These are phyloP conservation scores for Aureobasidium sp. DNA, from an alignment of 2,329 filamentous ascomycete species.

Conservation along the genomic window DNA sequence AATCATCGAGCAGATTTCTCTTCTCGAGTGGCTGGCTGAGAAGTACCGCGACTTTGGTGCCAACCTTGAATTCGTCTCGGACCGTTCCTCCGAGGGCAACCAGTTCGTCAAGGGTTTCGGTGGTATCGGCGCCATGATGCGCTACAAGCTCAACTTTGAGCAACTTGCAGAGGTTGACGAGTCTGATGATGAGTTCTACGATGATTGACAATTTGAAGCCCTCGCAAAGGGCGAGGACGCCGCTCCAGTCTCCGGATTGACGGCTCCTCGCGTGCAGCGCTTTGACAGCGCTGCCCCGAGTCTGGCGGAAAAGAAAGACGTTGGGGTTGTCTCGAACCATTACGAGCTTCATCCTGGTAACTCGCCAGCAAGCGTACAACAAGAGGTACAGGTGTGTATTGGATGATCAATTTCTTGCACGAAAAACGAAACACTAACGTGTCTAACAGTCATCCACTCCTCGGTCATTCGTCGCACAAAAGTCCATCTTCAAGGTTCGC, in stretches of 20 bases:
- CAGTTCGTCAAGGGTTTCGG: constrained; percentile 99
- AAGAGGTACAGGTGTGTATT: constrained; percentile 14
- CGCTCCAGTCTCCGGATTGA: constrained; percentile 55
- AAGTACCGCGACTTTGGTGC: constrained; percentile 98
- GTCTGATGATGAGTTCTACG: constrained; percentile 72
- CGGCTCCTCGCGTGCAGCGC: constrained; percentile 44
- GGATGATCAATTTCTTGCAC: background rate
- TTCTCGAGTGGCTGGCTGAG: constrained; percentile 99
- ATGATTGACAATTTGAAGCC: constrained; percentile 47
- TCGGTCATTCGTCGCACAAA: constrained; percentile 14
- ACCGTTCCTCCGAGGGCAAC: constrained; percentile 95
- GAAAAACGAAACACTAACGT: background rate
- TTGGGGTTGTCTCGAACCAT: constrained; percentile 8
- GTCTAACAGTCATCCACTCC: constrained; percentile 11
- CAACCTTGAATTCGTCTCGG: constrained; percentile 91
- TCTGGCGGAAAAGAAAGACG: constrained; percentile 15
- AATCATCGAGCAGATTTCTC: constrained; percentile 74
- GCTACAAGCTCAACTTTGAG: constrained; percentile 99
- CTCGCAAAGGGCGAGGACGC: constrained; percentile 83
- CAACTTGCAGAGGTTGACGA: constrained; percentile 88
- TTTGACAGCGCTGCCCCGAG: constrained; percentile 16
- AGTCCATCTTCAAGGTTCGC: constrained; percentile 8
- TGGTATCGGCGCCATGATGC: constrained; percentile 93
- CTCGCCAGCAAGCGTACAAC: constrained; percentile 15
- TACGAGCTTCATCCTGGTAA: constrained; percentile 14